Conservation (phyloP, 768 basidiomycete genomes). For the Rhizopogon vinicolor region DNA sequence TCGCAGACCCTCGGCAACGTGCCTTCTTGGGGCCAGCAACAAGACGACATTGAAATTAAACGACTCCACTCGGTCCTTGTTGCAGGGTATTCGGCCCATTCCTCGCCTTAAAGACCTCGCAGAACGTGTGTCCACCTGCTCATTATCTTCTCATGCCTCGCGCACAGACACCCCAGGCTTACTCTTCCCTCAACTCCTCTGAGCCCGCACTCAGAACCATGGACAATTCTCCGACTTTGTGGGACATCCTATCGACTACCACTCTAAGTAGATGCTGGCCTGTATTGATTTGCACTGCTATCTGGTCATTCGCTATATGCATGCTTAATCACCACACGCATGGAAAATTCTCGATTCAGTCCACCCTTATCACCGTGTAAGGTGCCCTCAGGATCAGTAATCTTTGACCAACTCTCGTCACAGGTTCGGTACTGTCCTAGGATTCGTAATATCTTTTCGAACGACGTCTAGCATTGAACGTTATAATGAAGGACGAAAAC, state of each 20-base stretch:
- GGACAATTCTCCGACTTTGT: not conserved
- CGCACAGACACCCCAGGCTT: not conserved
- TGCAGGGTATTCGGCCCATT: no score
- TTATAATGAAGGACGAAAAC: conserved; percentile 65
- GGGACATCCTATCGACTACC: conserved; percentile 11
- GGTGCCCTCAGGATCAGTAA: conserved; percentile 13
- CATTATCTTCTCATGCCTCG: not conserved
- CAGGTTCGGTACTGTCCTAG: conserved; percentile 58
- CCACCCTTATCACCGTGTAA: conserved; percentile 64
- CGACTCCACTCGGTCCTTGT: not conserved
- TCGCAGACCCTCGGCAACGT: not conserved
- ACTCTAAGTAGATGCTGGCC: conserved; percentile 33
- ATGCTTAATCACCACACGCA: conserved; percentile 45
- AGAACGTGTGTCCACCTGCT: not conserved
- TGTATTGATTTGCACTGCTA: conserved; percentile 55
- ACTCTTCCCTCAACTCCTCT: not conserved
- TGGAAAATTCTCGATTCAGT: conserved; percentile 33
- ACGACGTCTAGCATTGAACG: conserved; percentile 70
- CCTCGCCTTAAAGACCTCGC: not conserved
- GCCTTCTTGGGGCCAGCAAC: not conserved
- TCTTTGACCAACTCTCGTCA: conserved; percentile 24
- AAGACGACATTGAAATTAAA: not conserved
- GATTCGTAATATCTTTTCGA: conserved; percentile 69
- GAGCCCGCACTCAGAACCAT: not conserved
- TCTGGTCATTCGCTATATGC: conserved; percentile 53